Evolutionary conservation across 1,139 yeast genomes (phyloP), one percentile per base, ranked within the genome.

Genomic region (Pichia sp.): DNA sequence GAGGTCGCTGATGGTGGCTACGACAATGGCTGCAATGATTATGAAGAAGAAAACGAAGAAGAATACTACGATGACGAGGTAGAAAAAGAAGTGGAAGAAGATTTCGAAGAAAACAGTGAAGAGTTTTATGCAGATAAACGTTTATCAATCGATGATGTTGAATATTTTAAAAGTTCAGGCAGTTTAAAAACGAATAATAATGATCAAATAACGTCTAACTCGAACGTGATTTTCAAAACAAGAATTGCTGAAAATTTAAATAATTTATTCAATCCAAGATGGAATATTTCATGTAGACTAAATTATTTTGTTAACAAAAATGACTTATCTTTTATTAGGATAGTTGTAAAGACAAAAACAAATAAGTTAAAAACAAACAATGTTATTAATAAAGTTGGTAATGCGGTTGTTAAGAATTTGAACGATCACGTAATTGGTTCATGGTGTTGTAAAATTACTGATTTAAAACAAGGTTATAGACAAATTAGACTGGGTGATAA

Each of bases 181-280:
- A 29, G 10, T n/a, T 30, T 53, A 11, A 49, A 51, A 42, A 19
- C 47, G 10, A n/a, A 34, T 28, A 6, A 45, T 38, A 25, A 27
- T 25, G 56, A 53, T 36, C 31, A 9, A 36, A 36, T 11, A 1
- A 22, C 44, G 2, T 45, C 53, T 3, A 22, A 42, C 9, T 53
- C 60, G 13, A 31, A 38, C n/a, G 61, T 53, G 13, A 50, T 58
- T 8, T 65, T 62, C 50, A 41, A 67, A 50, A 77, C 88, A 0
- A 57, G 66, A 6, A 63, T 71, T 4, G 72, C 80, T 4, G 53
- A 63, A 22, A 76, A 76, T 50, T 19, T 33, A 19, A 31, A 48
- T 16, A 89, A 90, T 67, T 96, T 97, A 0, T 89, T 87, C 67
- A 90, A 87, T 65, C 97, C 98, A 0, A 70, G 76, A 3, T 90